phyloP scores from a whole-genome alignment of 129 eudicot species.

The Escallonia herrerae region DNA sequence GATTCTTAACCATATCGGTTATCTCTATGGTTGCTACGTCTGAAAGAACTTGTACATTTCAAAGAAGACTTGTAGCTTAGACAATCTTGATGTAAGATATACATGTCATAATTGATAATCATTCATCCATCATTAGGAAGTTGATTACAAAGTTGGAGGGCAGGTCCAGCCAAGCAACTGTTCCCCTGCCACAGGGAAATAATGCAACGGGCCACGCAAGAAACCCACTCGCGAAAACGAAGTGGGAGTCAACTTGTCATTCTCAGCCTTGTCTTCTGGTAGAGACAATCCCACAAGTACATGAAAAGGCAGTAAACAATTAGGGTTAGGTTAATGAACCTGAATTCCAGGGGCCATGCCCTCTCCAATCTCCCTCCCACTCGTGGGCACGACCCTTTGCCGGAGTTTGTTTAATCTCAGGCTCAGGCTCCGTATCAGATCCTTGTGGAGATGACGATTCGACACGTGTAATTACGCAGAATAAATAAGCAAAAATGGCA shows the following conservation, averaged over 20 bases:
- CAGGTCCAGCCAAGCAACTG: neutral
- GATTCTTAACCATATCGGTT: too few species aligned
- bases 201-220: neutral
- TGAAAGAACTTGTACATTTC: too few species aligned
- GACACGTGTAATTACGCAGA: constrained; percentile 2
- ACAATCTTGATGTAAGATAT: too few species aligned
- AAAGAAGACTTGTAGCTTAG: too few species aligned
- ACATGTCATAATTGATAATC: neutral
- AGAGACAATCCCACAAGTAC: constrained; percentile 4
- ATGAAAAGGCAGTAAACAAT: neutral
- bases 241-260: constrained; percentile 13
- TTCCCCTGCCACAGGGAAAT: neutral
- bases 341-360: constrained; percentile 15
- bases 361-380: neutral
- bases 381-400: constrained; percentile 15
- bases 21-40: too few species aligned
- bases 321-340: neutral
- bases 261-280: constrained; percentile 3
- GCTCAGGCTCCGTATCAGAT: neutral
- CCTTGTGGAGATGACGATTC: neutral
- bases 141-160: neutral
- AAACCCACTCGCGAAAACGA: neutral
- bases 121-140: neutral
- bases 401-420: neutral
- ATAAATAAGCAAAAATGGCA: neutral